phyloP scores from a whole-genome alignment of 208 protist species.

The Leishmania tropica region DNA sequence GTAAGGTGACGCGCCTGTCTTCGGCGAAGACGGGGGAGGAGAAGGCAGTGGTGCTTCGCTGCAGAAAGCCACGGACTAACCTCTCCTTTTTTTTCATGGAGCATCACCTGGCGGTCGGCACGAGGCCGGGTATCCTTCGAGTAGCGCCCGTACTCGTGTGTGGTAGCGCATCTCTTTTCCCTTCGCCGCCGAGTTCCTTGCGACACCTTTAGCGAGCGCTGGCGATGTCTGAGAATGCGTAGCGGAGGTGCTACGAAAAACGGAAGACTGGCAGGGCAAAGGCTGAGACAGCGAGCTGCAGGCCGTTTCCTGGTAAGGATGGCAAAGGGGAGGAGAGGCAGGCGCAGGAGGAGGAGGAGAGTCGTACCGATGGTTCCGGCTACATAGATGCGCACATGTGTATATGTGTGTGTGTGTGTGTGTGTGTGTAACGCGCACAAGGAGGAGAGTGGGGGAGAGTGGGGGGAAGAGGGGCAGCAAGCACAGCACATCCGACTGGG shows the following conservation, averaged over 20 bases:
- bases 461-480: not conserved
- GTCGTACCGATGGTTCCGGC: too few species aligned
- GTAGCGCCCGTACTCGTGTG: not conserved
- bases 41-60: too few species aligned
- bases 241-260: too few species aligned
- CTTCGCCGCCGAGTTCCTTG: not conserved
- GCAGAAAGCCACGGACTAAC: too few species aligned
- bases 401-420: not conserved
- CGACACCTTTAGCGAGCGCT: too few species aligned
- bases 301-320: not conserved
- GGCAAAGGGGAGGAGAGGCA: constrained; percentile 12
- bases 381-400: not conserved
- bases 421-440: not conserved
- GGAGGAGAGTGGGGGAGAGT: not conserved
- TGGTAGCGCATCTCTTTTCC: not conserved
- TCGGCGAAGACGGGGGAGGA: not conserved
- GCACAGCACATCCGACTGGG: not conserved
- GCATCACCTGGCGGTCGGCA: not conserved
- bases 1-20: not conserved
- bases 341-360: not conserved
- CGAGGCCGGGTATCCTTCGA: not conserved
- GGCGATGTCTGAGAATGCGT: not conserved
- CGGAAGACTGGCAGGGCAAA: too few species aligned
- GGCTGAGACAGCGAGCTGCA: too few species aligned
- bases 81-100: too few species aligned